Evolutionary conservation across 1,284 basidiomycete species (phyloP), one percentile per base, ranked within the genome.

Genomic region (Flammula alnicola): DNA sequence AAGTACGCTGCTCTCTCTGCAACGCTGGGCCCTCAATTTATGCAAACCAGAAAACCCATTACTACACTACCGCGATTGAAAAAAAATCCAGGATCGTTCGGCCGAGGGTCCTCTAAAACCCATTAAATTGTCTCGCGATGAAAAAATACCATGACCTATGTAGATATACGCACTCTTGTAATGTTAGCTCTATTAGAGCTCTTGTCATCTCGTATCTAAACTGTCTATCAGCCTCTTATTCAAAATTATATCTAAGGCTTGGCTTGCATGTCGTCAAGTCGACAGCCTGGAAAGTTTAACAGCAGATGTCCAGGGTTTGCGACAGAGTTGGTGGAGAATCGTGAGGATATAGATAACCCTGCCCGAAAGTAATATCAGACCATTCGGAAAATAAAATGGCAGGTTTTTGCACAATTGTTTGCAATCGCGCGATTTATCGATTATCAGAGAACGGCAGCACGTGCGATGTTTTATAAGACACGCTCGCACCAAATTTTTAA

Each of bases 391-490:
- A 47, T 45, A 39, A 39, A 36, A 40, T 19, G 20, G 35, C 19
- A 30, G 30, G 39, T 26, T 32, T 29, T 42, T 31, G 44, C 47
- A 43, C 40, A 47, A 50, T 50, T 23, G 44, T 47, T 43, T 44
- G 41, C 30, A 38, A 47, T 53, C 49, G 46, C 49, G 56, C 56
- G 59, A 65, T 67, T 57, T 49, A 70, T 68, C 65, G 70, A 71
- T 69, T 65, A 65, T 63, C 68, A 62, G 50, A 48, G 51, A 31
- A 27, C 10, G 27, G 16, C 52, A 61, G 60, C 71, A 71, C 70
- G 72, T 72, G 71, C 57, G 44, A 30, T 49, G 29, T 31, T 49
- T 54, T 51, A 57, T 65, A 69, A 61, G 58, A 62, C 58, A 57
- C 56, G 37, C 64, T 59, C 52, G 38, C 50, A 41, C 42, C 43